These are phyloP conservation scores for Hypericum perforatum DNA, from an alignment of 345 rosid genomes.

Conservation along the genomic window DNA sequence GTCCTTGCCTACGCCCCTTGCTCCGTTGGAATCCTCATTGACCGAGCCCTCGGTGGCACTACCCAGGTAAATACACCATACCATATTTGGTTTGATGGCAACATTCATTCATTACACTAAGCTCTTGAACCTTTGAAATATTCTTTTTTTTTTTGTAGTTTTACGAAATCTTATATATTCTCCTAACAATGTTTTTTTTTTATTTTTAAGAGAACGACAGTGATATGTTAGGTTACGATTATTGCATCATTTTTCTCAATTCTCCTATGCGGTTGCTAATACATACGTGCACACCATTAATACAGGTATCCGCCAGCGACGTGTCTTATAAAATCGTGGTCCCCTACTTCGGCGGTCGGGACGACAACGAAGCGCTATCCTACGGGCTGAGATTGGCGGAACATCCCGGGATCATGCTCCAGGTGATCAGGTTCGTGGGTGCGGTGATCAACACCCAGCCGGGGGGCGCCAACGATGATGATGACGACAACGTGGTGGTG, in stretches of 20 bases:
- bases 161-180: too few relatives aligned
- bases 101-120: too few relatives aligned
- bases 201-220: too few relatives aligned
- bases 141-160: too few relatives aligned
- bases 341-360: slow-evolving; percentile 23
- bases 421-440: slow-evolving; percentile 12
- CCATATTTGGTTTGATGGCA: too few relatives aligned
- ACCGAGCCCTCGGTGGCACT: slow-evolving; percentile 18
- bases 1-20: slow-evolving; percentile 27
- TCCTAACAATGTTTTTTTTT: too few relatives aligned
- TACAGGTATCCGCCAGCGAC: background rate
- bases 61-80: too few relatives aligned
- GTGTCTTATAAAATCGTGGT: slow-evolving; percentile 9
- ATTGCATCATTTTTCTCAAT: too few relatives aligned
- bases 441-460: background rate
- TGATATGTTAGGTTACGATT: too few relatives aligned
- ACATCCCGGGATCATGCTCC: slow-evolving; percentile 3
- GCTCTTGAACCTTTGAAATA: too few relatives aligned
- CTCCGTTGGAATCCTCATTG: slow-evolving; percentile 30
- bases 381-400: slow-evolving; percentile 21
- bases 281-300: background rate
- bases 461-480: background rate
- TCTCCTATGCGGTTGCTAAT: too few relatives aligned
- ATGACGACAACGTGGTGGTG: slow-evolving; percentile 11
- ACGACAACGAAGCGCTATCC: slow-evolving; percentile 24